A percentile compares a stretch with the other conserved stretches of the same genome.
Conservation (phyloP, 2,329 filamentous ascomycete genomes). For the Hypoxylon sp. region DNA sequence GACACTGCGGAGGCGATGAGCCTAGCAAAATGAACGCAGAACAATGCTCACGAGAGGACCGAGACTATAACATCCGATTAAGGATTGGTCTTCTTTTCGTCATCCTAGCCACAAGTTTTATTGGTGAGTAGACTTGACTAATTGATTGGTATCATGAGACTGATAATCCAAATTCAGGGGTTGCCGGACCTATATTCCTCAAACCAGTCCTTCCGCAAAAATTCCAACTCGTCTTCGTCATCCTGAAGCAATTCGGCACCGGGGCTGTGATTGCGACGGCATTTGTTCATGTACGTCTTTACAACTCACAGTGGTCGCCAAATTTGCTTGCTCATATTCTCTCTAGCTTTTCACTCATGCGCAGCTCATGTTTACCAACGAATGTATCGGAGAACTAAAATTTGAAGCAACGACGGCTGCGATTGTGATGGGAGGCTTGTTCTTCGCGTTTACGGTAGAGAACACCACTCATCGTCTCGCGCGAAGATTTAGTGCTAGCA, state of each 20-base stretch:
- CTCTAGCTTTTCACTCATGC: slow-evolving; percentile 75
- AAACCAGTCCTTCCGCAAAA: slow-evolving; percentile 63
- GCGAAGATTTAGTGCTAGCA: slow-evolving; percentile 37
- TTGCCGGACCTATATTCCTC: slow-evolving; percentile 73
- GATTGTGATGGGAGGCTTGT: slow-evolving; percentile 77
- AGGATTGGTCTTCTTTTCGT: slow-evolving; percentile 77
- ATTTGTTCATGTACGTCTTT: slow-evolving; percentile 68
- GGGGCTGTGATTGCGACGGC: slow-evolving; percentile 77
- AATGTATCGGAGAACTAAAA: slow-evolving; percentile 70
- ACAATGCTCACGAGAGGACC: slow-evolving; percentile 55
- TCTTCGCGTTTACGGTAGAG: slow-evolving; percentile 77
- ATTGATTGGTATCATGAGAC: background rate
- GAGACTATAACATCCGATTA: slow-evolving; percentile 72
- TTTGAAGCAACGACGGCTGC: slow-evolving; percentile 77
- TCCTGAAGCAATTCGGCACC: slow-evolving; percentile 78
- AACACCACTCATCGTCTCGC: slow-evolving; percentile 70
- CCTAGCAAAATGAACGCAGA: slow-evolving; percentile 49
- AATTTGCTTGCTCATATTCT: background rate
- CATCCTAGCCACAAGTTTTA: slow-evolving; percentile 71
- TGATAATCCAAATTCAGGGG: slow-evolving; percentile 51
- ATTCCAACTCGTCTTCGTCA: slow-evolving; percentile 61
- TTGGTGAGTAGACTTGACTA: slow-evolving; percentile 56
- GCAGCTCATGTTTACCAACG: slow-evolving; percentile 74
- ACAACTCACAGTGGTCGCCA: background rate
- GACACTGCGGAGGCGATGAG: slow-evolving; percentile 65